phyloP scores from a whole-genome alignment of 78 protist genomes.

The Dictyostelium brefeldianum region DNA sequence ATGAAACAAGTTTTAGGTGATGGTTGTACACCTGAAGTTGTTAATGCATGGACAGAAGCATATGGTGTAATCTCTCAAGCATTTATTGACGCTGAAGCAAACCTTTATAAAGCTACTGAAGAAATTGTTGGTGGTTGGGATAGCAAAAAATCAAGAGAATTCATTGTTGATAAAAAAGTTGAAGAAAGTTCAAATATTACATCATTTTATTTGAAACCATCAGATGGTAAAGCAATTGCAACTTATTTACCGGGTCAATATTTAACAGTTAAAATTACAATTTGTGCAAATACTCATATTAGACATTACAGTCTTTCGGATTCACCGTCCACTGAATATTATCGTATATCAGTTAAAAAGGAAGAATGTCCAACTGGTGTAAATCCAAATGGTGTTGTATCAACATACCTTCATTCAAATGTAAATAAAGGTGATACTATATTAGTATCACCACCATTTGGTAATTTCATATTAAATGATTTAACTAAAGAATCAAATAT shows the following conservation, averaged over 20 bases:
- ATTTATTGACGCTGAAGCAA: conserved; percentile 37
- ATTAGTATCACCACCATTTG: conserved; percentile 20
- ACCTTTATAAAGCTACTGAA: neutral
- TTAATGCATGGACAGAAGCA: conserved; percentile 39
- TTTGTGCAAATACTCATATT: neutral
- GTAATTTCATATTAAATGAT: neutral
- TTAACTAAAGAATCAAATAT: neutral
- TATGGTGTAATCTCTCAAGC: conserved; percentile 25
- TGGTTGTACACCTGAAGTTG: conserved; percentile 14
- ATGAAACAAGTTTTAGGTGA: conserved; percentile 14
- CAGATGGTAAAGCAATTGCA: conserved; percentile 17
- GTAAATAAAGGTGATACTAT: conserved; percentile 35
- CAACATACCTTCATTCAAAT: conserved; percentile 19
- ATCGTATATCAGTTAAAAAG: conserved; percentile 48
- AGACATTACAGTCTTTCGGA: conserved; percentile 34
- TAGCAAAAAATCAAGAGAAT: neutral
- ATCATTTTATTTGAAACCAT: conserved; percentile 31
- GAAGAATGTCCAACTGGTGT: neutral
- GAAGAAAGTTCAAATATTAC: neutral
- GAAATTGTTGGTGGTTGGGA: conserved; percentile 36
- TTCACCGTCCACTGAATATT: neutral
- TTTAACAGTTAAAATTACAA: neutral
- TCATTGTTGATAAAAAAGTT: conserved; percentile 15
- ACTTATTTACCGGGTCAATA: conserved; percentile 61
- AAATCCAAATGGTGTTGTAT: conserved; percentile 26